Percentiles rank a stretch among this genome's conserved stretches.
phyloP scores from a whole-genome alignment of 2,329 filamentous ascomycete genomes.

The Sclerotinia subarctica region DNA sequence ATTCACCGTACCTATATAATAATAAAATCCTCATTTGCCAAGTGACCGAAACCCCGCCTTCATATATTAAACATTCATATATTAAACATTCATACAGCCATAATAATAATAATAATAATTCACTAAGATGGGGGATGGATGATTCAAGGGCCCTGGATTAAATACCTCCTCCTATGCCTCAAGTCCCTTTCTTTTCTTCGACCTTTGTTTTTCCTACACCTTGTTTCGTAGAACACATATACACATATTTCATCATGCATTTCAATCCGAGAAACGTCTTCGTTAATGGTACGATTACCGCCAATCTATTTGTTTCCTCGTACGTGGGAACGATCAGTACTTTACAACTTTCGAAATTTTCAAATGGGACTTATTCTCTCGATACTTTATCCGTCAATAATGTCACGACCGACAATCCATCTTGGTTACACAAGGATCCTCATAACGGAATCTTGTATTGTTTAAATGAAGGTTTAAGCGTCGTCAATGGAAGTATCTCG shows the following conservation, averaged over 20 bases:
- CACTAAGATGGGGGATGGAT: background rate
- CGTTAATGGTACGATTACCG: slow-evolving; percentile 21
- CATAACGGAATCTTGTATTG: slow-evolving; percentile 33
- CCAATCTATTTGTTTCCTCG: slow-evolving; percentile 41
- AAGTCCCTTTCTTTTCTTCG: slow-evolving; percentile 5
- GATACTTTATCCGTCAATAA: slow-evolving; percentile 27
- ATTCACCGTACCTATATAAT: background rate
- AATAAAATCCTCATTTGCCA: background rate
- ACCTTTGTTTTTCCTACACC: background rate
- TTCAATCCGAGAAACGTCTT: slow-evolving; percentile 27
- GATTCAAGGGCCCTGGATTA: background rate
- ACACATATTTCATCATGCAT: slow-evolving; percentile 24
- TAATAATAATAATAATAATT: background rate
- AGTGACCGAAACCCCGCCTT: background rate
- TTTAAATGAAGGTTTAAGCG: slow-evolving; percentile 29
- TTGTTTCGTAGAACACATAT: background rate
- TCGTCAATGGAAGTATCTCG: slow-evolving; percentile 27
- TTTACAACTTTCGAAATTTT: slow-evolving; percentile 34
- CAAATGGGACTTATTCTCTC: slow-evolving; percentile 30
- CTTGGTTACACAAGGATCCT: slow-evolving; percentile 33
- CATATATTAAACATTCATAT: slow-evolving; percentile 2
- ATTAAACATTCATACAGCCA: background rate
- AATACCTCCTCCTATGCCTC: background rate
- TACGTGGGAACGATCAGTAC: slow-evolving; percentile 41
- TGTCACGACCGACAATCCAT: slow-evolving; percentile 29